Percentiles rank a stretch among this genome's conserved stretches.
Conservation (phyloP, 768 basidiomycete species). For the Pisolithus microcarpus region DNA sequence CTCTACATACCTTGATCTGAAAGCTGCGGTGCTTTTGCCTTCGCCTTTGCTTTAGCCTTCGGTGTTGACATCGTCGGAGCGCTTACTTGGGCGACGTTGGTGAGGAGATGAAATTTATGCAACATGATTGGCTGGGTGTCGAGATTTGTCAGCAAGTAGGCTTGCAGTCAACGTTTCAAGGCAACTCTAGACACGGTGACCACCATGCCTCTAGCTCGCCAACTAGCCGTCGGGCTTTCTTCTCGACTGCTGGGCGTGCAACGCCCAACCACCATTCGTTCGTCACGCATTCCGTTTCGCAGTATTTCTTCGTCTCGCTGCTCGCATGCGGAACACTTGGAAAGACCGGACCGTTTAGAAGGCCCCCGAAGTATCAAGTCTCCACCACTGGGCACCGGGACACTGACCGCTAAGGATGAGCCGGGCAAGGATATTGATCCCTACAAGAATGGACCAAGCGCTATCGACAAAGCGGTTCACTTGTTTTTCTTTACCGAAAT, state of each 20-base stretch:
- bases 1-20: constrained; percentile 62
- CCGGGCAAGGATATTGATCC: constrained; percentile 53
- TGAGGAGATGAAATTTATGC: constrained; percentile 7
- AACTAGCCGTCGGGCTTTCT: constrained; percentile 46
- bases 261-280: constrained; percentile 25
- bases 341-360: constrained; percentile 12
- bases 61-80: constrained; percentile 37
- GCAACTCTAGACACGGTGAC: constrained; percentile 29
- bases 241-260: constrained; percentile 31
- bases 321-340: constrained; percentile 15
- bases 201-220: constrained; percentile 53
- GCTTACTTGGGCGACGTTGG: background rate
- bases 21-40: constrained; percentile 49
- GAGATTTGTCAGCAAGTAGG: constrained; percentile 13
- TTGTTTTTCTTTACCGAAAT: constrained; percentile 99
- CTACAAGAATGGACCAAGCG: constrained; percentile 76
- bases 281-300: constrained; percentile 41
- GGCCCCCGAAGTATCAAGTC: constrained; percentile 25
- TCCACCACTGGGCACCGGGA: constrained; percentile 26
- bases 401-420: constrained; percentile 31
- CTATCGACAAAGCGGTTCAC: constrained; percentile 93
- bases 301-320: constrained; percentile 21
- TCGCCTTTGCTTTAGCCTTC: constrained; percentile 34
- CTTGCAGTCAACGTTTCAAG: constrained; percentile 20
- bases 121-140: constrained; percentile 24